These are phyloP conservation scores for Setaria italica DNA, from an alignment of 202 grass and related monocot genomes.

Conservation along the genomic window DNA sequence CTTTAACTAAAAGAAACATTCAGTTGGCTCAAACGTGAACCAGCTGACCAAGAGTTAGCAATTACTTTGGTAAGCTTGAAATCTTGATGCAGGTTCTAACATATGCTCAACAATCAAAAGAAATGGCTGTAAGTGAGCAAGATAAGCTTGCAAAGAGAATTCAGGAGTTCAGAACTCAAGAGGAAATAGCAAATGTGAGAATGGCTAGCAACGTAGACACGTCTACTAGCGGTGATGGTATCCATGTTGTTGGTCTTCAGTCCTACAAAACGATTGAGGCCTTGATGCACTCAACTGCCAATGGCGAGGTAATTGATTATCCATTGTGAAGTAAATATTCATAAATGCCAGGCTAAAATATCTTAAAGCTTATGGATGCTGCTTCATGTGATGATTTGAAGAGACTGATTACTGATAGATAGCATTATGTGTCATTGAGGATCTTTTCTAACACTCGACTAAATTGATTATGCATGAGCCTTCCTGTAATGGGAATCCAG, in stretches of 20 bases:
- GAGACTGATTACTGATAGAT: slow-evolving; percentile 25
- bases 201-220: slow-evolving; percentile 78
- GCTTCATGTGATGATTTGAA: slow-evolving; percentile 25
- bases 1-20: slow-evolving; percentile 33
- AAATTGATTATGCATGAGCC: slow-evolving; percentile 18
- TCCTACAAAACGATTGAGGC: slow-evolving; percentile 96
- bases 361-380: slow-evolving; percentile 16
- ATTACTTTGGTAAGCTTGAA: slow-evolving; percentile 33
- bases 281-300: slow-evolving; percentile 91
- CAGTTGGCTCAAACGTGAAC: slow-evolving; percentile 20
- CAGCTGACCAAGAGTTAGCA: slow-evolving; percentile 38
- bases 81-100: slow-evolving; percentile 88
- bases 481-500: slow-evolving; percentile 16
- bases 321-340: slow-evolving; percentile 31
- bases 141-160: slow-evolving; percentile 97
- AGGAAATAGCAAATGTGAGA: slow-evolving; percentile 80
- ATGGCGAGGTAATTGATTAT: slow-evolving; percentile 75
- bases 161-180: slow-evolving; percentile 94
- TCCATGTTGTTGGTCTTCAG: slow-evolving; percentile 89
- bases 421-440: neutral
- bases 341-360: slow-evolving; percentile 19
- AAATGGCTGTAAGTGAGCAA: slow-evolving; percentile 84
- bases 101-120: slow-evolving; percentile 97
- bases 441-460: slow-evolving; percentile 36
- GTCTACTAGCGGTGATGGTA: slow-evolving; percentile 88